Conservation (phyloP, 192 early-diverging fungal genomes). For the Coemansia sp. region DNA sequence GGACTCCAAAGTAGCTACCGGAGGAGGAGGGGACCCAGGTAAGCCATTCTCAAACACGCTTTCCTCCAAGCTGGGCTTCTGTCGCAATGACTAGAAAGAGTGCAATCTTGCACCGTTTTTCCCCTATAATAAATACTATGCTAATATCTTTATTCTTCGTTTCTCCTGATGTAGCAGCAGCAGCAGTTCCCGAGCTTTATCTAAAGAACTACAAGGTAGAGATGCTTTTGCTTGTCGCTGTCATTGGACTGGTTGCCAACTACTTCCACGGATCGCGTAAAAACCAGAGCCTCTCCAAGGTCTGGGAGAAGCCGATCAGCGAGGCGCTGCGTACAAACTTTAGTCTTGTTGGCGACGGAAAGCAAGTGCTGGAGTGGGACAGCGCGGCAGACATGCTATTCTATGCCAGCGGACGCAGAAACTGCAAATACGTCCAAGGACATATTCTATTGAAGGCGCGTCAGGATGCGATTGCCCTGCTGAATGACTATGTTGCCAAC, state of each 20-base stretch:
- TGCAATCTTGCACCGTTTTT: background rate
- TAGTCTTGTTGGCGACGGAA: conserved; percentile 66
- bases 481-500: conserved; percentile 50
- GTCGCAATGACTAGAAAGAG: too few species aligned
- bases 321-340: conserved; percentile 64
- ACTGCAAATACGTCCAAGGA: conserved; percentile 70
- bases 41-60: background rate
- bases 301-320: conserved; percentile 38
- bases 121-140: too few species aligned
- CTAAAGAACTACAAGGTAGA: conserved; percentile 41
- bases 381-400: conserved; percentile 73
- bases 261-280: conserved; percentile 50
- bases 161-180: background rate
- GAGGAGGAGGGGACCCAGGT: background rate
- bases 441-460: conserved; percentile 52
- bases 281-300: conserved; percentile 26
- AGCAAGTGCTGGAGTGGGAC: conserved; percentile 59
- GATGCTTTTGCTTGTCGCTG: conserved; percentile 19
- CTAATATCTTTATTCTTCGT: too few species aligned
- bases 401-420: conserved; percentile 72
- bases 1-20: conserved; percentile 6
- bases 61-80: background rate
- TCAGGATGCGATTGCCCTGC: conserved; percentile 49
- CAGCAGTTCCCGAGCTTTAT: conserved; percentile 16
- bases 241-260: conserved; percentile 42